Percentiles rank a stretch among this genome's conserved stretches.
These are phyloP conservation scores for Leishmania gerbilli DNA, from an alignment of 208 protist species.

Conservation along the genomic window DNA sequence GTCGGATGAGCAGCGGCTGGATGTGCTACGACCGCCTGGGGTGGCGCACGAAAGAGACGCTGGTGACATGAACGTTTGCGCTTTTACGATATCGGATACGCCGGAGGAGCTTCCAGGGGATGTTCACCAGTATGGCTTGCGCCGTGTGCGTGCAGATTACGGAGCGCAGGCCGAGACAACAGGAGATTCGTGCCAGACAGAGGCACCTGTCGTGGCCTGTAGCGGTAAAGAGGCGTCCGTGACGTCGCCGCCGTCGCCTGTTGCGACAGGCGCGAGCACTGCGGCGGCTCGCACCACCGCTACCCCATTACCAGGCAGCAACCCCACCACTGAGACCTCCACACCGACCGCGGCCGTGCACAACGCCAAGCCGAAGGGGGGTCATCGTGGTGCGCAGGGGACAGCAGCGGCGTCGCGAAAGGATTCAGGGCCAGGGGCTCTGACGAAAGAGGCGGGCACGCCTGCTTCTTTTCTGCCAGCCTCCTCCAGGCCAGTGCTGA, in stretches of 20 bases:
- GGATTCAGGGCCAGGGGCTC: not conserved
- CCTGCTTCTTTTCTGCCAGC: not conserved
- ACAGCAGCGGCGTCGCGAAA: not conserved
- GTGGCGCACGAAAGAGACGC: not conserved
- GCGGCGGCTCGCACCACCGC: not conserved
- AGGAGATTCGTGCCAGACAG: not conserved
- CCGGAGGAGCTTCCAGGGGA: not conserved
- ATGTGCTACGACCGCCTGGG: not conserved
- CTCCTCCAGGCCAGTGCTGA: slow-evolving; percentile 28
- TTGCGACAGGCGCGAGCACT: not conserved
- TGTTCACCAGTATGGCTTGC: not conserved
- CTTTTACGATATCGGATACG: not conserved
- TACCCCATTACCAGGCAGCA: not conserved
- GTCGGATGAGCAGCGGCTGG: not conserved
- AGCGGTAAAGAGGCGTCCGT: not conserved
- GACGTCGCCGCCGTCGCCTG: not conserved
- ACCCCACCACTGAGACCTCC: not conserved
- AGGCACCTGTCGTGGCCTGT: not conserved
- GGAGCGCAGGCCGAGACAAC: not conserved
- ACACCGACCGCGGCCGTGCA: not conserved
- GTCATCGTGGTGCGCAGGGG: not conserved
- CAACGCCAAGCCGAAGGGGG: not conserved
- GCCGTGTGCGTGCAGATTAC: not conserved
- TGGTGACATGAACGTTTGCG: not conserved
- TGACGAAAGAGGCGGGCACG: not conserved